phyloP scores from a whole-genome alignment of 805 yeast genomes.

The Hanseniaspora pseudoguilliermondii region DNA sequence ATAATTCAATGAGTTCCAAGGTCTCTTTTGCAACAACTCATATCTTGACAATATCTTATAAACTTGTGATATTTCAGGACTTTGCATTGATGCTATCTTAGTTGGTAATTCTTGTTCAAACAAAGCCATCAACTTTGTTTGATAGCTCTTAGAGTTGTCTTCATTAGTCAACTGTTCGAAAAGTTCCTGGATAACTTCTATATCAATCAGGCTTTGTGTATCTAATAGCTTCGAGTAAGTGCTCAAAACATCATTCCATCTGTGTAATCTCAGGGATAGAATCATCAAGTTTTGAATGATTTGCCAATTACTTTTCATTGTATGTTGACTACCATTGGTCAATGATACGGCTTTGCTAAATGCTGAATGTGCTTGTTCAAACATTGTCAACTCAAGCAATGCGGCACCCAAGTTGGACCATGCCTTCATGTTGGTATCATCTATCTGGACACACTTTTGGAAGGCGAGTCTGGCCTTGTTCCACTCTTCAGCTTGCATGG shows the following conservation, averaged over 20 bases:
- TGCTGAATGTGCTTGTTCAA: conserved; percentile 73
- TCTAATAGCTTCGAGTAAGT: conserved; percentile 56
- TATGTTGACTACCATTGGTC: conserved; percentile 63
- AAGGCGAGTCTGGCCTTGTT: conserved; percentile 83
- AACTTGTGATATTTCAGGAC: conserved; percentile 5
- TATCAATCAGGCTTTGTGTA: conserved; percentile 51
- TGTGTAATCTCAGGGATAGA: conserved; percentile 68
- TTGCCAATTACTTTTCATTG: conserved; percentile 67
- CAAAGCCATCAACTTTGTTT: conserved; percentile 34
- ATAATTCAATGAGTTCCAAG: conserved; percentile 78
- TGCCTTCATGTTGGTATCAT: conserved; percentile 64
- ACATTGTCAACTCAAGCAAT: conserved; percentile 47
- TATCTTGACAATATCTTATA: conserved; percentile 69
- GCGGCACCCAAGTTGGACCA: conserved; percentile 91
- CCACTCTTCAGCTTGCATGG: conserved; percentile 57
- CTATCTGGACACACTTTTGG: conserved; percentile 76
- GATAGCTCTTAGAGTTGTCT: conserved; percentile 36
- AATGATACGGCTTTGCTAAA: conserved; percentile 68
- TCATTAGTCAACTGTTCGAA: conserved; percentile 50
- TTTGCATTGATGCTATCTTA: conserved; percentile 6
- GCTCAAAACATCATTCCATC: conserved; percentile 76
- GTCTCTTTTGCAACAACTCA: conserved; percentile 72
- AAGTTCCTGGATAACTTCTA: conserved; percentile 61
- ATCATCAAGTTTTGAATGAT: conserved; percentile 78
- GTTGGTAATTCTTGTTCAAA: conserved; percentile 7